Conservation (phyloP, 208 protist genomes). For the Leishmania arabica region DNA sequence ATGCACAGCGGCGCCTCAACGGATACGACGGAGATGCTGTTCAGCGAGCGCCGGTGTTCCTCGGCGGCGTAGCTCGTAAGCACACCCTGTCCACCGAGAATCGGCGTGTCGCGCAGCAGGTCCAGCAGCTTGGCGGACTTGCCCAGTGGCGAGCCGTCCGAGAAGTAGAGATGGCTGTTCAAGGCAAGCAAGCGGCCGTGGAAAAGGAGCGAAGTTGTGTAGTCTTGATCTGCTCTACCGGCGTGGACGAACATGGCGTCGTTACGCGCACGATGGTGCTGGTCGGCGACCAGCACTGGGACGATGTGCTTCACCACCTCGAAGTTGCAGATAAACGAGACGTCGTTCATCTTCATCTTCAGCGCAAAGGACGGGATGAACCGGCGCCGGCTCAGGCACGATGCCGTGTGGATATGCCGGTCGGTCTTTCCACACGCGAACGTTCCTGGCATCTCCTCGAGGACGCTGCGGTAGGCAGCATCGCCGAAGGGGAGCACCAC, state of each 20-base stretch:
- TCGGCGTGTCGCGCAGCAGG: constrained; percentile 40
- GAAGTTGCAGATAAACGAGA: constrained; percentile 57
- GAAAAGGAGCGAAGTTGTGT: constrained; percentile 36
- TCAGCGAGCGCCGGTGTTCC: constrained; percentile 50
- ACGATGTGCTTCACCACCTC: constrained; percentile 34
- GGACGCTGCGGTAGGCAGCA: constrained; percentile 66
- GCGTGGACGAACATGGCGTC: constrained; percentile 9
- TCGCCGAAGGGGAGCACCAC: constrained; percentile 87
- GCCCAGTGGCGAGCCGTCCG: constrained; percentile 59
- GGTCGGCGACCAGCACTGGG: constrained; percentile 5
- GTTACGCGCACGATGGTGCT: background rate
- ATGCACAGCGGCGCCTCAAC: constrained; percentile 73
- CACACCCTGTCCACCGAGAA: constrained; percentile 75
- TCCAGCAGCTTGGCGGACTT: constrained; percentile 18
- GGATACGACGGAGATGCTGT: constrained; percentile 50
- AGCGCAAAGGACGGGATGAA: constrained; percentile 85
- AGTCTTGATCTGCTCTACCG: constrained; percentile 16
- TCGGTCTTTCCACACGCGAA: constrained; percentile 50
- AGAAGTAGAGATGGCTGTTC: constrained; percentile 70
- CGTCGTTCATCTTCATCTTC: constrained; percentile 62
- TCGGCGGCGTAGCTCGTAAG: constrained; percentile 57
- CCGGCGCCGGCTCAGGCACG: constrained; percentile 55
- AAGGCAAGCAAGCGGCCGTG: constrained; percentile 51
- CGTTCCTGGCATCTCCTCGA: constrained; percentile 61
- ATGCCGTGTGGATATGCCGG: constrained; percentile 43